These are phyloP conservation scores for Microthlaspi erraticum DNA, from an alignment of 345 rosid species.

Conservation along the genomic window DNA sequence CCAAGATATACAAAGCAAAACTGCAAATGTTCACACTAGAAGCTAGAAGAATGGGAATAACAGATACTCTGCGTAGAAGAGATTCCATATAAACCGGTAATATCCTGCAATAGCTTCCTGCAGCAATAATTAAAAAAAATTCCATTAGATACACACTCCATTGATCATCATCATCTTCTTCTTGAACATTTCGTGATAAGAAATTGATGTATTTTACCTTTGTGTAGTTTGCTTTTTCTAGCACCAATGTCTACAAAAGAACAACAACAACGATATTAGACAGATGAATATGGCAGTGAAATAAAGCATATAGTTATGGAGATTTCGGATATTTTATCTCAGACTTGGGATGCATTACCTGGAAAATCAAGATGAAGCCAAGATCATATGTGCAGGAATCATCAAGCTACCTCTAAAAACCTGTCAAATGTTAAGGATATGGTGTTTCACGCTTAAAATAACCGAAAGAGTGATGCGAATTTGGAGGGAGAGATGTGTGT, in stretches of 20 bases:
- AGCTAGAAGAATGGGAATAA: conserved; percentile 77
- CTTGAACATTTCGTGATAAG: neutral
- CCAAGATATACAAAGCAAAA: conserved; percentile 20
- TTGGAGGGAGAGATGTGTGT: conserved; percentile 32
- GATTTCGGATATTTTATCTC: neutral
- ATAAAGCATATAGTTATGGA: neutral
- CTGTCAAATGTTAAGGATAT: conserved; percentile 50
- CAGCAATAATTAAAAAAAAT: conserved; percentile 37
- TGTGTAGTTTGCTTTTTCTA: conserved; percentile 80
- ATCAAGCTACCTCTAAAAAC: conserved; percentile 76
- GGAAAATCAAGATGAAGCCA: conserved; percentile 80
- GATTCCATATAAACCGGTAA: conserved; percentile 94
- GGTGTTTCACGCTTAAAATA: neutral
- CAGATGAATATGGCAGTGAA: conserved; percentile 13
- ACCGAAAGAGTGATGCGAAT: conserved; percentile 22
- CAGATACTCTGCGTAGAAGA: conserved; percentile 84
- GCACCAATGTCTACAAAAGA: conserved; percentile 67
- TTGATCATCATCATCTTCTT: conserved; percentile 2
- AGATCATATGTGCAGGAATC: conserved; percentile 74
- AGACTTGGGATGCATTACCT: conserved; percentile 54
- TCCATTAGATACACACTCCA: conserved; percentile 28
- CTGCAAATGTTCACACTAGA: conserved; percentile 9
- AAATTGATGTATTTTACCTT: conserved; percentile 56
- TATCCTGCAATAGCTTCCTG: conserved; percentile 84
- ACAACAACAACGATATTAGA: conserved; percentile 14